These are phyloP conservation scores for Pyrenula aspistea DNA, from an alignment of 495 filamentous ascomycete genomes.

Conservation along the genomic window DNA sequence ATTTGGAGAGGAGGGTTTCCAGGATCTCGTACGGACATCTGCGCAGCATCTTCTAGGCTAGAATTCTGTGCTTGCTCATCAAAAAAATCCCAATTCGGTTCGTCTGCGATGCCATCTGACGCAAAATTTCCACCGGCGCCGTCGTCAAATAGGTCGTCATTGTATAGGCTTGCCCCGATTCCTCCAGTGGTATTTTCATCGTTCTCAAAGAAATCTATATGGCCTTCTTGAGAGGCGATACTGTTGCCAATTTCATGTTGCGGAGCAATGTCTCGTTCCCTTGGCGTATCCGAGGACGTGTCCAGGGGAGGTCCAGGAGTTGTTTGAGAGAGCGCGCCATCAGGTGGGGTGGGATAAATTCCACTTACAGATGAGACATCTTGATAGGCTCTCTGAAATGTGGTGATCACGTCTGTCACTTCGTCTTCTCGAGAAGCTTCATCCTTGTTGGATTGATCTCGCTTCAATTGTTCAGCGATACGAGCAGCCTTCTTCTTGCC, in stretches of 20 bases:
- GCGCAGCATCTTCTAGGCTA: not conserved
- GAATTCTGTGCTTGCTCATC: not conserved
- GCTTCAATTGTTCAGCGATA: slow-evolving; percentile 33
- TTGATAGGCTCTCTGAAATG: slow-evolving; percentile 13
- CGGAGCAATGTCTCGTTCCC: not conserved
- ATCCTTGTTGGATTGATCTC: slow-evolving; percentile 18
- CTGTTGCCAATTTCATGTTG: slow-evolving; percentile 17
- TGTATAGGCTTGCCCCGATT: slow-evolving; percentile 29
- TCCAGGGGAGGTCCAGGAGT: slow-evolving; percentile 23
- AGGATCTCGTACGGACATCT: not conserved
- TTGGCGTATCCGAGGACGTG: not conserved
- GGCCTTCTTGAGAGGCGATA: not conserved
- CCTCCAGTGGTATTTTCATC: not conserved
- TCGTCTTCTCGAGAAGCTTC: slow-evolving; percentile 24
- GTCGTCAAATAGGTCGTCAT: slow-evolving; percentile 60
- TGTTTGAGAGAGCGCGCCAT: slow-evolving; percentile 43
- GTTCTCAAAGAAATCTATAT: not conserved
- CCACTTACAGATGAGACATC: slow-evolving; percentile 42
- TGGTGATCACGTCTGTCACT: slow-evolving; percentile 16
- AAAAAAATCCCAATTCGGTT: slow-evolving; percentile 1
- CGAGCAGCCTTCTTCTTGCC: slow-evolving; percentile 33
- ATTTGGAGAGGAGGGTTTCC: not conserved
- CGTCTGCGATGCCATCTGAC: slow-evolving; percentile 69
- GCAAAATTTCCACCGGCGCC: slow-evolving; percentile 68
- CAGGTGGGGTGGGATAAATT: slow-evolving; percentile 83